Evolutionary conservation across 192 early-diverging fungal species (phyloP).

Genomic region (Mortierella claussenii): DNA sequence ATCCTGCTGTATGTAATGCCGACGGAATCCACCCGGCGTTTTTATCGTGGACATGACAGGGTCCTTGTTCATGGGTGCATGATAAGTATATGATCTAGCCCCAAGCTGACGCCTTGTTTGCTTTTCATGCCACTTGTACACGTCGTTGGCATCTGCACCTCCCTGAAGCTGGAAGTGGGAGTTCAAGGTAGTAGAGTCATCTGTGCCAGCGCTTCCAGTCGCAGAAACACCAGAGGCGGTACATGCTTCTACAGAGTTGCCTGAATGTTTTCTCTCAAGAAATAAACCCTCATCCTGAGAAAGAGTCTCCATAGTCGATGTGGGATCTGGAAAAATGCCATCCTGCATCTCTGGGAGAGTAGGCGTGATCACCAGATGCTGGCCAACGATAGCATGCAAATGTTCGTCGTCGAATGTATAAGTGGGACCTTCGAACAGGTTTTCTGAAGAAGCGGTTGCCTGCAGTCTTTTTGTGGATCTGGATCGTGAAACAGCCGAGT

Average conservation of each 20-base stretch:
- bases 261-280: not conserved
- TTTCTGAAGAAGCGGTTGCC: constrained; percentile 1
- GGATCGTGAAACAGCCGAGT: constrained; percentile 3
- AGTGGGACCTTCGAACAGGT: not conserved
- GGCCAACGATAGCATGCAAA: constrained; percentile 25
- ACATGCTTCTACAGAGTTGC: not conserved
- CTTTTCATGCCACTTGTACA: constrained; percentile 58
- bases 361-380: constrained; percentile 17
- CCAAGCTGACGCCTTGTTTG: constrained; percentile 34
- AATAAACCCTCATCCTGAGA: not conserved
- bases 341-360: constrained; percentile 2
- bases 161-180: constrained; percentile 60
- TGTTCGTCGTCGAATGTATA: constrained; percentile 13
- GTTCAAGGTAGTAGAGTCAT: constrained; percentile 4
- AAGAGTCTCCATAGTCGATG: not conserved
- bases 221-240: constrained; percentile 1
- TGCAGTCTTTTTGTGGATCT: constrained; percentile 21
- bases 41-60: constrained; percentile 58
- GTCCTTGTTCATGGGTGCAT: constrained; percentile 39
- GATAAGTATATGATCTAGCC: constrained; percentile 48
- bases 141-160: constrained; percentile 55
- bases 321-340: too few relatives aligned
- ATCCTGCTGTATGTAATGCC: constrained; percentile 78
- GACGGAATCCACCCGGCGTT: constrained; percentile 88
- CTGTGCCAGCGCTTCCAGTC: not conserved